Evolutionary conservation across 352 stramenopile genomes (phyloP).

Genomic region (Globisporangium paddicum): DNA sequence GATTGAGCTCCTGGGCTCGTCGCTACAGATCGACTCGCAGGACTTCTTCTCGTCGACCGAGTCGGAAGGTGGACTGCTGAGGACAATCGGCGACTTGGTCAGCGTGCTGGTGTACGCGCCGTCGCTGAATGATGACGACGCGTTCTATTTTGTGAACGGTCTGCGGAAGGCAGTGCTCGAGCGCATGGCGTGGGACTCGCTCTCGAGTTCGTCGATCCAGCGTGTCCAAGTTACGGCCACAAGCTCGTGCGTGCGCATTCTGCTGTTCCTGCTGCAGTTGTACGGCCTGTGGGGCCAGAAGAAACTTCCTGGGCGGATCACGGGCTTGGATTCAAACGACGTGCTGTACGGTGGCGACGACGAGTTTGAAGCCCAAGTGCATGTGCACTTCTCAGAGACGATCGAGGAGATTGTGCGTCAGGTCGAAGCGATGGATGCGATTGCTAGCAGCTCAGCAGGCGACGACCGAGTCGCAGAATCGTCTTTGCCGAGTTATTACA

Average conservation of each 20-base stretch:
- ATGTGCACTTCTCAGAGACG: slow-evolving; percentile 36
- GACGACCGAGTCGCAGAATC: neutral
- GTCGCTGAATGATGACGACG: slow-evolving; percentile 69
- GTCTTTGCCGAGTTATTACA: neutral
- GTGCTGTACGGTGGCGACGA: slow-evolving; percentile 70
- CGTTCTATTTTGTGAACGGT: slow-evolving; percentile 86
- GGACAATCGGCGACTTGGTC: slow-evolving; percentile 44
- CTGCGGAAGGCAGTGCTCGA: slow-evolving; percentile 67
- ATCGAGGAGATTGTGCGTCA: slow-evolving; percentile 47
- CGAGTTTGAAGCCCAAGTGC: slow-evolving; percentile 45
- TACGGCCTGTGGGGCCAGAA: slow-evolving; percentile 60
- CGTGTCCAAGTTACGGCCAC: slow-evolving; percentile 9
- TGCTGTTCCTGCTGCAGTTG: slow-evolving; percentile 43
- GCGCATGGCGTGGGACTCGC: slow-evolving; percentile 27
- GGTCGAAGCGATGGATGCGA: slow-evolving; percentile 33
- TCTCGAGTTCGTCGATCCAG: neutral
- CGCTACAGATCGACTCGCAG: neutral
- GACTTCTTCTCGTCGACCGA: neutral
- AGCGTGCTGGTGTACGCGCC: slow-evolving; percentile 71
- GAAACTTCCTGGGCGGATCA: slow-evolving; percentile 26
- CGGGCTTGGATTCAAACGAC: slow-evolving; percentile 81
- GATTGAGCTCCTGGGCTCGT: neutral
- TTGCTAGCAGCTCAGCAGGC: neutral
- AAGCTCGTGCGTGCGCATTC: slow-evolving; percentile 28
- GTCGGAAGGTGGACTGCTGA: slow-evolving; percentile 16